Evolutionary conservation across 73 alveolate species (phyloP).

Genomic region (Paramecium bursaria): DNA sequence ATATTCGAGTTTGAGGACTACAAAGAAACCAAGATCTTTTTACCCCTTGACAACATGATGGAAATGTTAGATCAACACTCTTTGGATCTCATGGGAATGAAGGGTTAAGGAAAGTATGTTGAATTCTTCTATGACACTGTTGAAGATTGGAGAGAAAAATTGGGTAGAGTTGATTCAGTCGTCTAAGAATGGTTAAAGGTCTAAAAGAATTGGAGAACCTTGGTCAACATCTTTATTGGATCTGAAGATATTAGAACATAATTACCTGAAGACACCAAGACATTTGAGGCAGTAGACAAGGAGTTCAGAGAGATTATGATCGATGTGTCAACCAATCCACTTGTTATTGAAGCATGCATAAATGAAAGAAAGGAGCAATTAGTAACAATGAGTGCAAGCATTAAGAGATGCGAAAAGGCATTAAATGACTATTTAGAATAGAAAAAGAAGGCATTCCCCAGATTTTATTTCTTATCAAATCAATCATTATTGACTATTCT

Average conservation of each 20-base stretch:
- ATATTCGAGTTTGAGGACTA: conserved; percentile 80
- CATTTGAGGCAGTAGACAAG: conserved; percentile 96
- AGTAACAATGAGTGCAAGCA: conserved; percentile 86
- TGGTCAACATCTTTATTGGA: conserved; percentile 98
- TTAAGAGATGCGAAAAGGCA: conserved; percentile 98
- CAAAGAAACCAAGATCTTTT: conserved; percentile 81
- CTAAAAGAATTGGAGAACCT: conserved; percentile 98
- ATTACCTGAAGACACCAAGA: conserved; percentile 99
- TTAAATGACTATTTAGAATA: conserved; percentile 96
- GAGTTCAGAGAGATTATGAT: conserved; percentile 98
- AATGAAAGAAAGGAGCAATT: conserved; percentile 70
- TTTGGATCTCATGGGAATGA: conserved; percentile 96
- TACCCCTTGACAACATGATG: conserved; percentile 86
- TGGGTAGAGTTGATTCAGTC: conserved; percentile 97
- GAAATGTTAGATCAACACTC: conserved; percentile 93
- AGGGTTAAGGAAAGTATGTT: conserved; percentile 87
- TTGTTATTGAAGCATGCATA: conserved; percentile 89
- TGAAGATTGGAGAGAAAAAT: conserved; percentile 95
- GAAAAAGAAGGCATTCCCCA: conserved; percentile 98
- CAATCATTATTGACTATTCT: conserved; percentile 98
- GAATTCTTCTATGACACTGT: conserved; percentile 90
- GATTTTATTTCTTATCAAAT: conserved; percentile 99
- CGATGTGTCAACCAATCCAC: conserved; percentile 91
- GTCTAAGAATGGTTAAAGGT: conserved; percentile 99
- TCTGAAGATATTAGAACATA: conserved; percentile 99